Percentiles rank a stretch among this genome's conserved stretches.
Conservation (phyloP, 2,329 filamentous ascomycete genomes). For the Tolypocladium guangdongense region DNA sequence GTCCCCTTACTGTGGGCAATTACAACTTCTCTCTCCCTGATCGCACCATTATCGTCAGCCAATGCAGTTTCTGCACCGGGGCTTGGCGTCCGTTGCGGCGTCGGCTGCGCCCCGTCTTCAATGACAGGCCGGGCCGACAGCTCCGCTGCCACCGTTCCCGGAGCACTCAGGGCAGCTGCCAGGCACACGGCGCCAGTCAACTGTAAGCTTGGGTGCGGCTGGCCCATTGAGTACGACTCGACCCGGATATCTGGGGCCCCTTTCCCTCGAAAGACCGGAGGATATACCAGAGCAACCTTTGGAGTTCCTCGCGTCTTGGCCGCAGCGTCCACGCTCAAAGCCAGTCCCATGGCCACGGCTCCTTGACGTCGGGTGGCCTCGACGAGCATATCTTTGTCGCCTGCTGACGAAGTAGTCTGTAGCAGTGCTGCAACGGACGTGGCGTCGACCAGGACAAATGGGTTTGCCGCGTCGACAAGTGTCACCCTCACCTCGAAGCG, state of each 20-base stretch:
- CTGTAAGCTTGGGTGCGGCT: conserved; percentile 40
- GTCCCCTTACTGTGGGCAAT: not conserved
- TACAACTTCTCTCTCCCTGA: not conserved
- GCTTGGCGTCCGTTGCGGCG: too few relatives aligned
- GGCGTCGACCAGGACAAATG: conserved; percentile 38
- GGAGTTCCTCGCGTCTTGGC: conserved; percentile 27
- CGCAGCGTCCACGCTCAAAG: conserved; percentile 22
- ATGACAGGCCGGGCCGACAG: conserved; percentile 1
- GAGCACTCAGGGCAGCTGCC: conserved; percentile 29
- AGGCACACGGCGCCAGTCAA: conserved; percentile 39
- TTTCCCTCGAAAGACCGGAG: not conserved
- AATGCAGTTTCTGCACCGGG: too few relatives aligned
- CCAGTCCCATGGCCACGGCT: conserved; percentile 47
- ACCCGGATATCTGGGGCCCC: conserved; percentile 26
- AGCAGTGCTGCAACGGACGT: not conserved
- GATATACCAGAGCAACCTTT: conserved; percentile 45
- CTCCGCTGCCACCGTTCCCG: conserved; percentile 26
- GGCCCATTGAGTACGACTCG: conserved; percentile 37
- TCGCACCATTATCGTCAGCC: too few relatives aligned
- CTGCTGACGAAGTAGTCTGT: not conserved
- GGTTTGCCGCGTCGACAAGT: conserved; percentile 26
- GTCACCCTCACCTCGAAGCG: conserved; percentile 20
- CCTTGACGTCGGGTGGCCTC: conserved; percentile 42
- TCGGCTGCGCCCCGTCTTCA: too few relatives aligned
- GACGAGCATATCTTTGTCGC: conserved; percentile 16